Evolutionary conservation across 306 rosid species (phyloP), one percentile per base, ranked within the genome.

Genomic region (Vigna nakashimae): DNA sequence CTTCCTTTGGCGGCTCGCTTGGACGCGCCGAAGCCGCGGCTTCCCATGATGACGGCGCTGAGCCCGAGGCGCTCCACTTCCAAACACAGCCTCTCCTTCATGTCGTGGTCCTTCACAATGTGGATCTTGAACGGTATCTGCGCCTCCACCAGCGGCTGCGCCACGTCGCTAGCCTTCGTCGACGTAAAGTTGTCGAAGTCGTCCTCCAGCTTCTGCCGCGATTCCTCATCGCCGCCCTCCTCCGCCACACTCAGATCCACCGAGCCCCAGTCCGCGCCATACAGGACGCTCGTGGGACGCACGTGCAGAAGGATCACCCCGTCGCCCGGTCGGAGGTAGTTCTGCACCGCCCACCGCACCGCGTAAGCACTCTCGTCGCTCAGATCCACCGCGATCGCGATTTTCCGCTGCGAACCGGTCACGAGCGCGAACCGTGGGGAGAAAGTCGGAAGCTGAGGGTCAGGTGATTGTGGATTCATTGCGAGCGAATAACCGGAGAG

Each of bases 251-350:
- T 85, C 4, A 45, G 22, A 9, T 86, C 85, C 11, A 82, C 82
- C 68, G 94, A 78, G 56, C 99, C 98, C 97, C 98, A 95, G 62
- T 95, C 99, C 4, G 99, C 98, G 43, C 99, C 99, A 79, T 92
- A 95, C 59, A 95, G 92, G 75, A 85, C 90, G 87, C 75, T 81
- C 6, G 97, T 91, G 71, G 99, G 91, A 0, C 90, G 93, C 28
- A 92, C 99, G 89, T 95, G 96, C 65, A 95, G 96, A 75, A 95
- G 95, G 81, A 92, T 83, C 42, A 95, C 98, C 42, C 79, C 52
- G 84, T 95, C 99, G 0, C 91, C 89, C 2, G 97, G 98, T 0
- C 98, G 94, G 74, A 95, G 92, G 69, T 95, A 95, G 84, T 95
- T 86, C 75, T 91, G 89, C 5, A 90, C 94, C 0, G 99, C 90